These are phyloP conservation scores for Monascus purpureus DNA, from an alignment of 495 filamentous ascomycete genomes.

Conservation along the genomic window DNA sequence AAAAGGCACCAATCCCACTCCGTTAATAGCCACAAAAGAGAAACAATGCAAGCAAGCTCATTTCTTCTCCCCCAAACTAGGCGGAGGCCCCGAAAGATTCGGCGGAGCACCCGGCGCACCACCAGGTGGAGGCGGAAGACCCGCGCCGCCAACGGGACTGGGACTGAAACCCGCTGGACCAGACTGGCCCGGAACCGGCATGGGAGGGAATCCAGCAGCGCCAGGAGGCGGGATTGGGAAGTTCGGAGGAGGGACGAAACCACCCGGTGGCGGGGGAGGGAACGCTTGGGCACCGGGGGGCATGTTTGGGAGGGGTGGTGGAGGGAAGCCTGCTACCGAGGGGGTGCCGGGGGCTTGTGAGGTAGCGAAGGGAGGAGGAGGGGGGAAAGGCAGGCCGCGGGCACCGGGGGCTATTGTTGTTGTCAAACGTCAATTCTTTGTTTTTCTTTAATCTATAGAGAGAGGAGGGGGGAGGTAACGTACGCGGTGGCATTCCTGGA, in stretches of 20 bases:
- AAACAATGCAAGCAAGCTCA: constrained; percentile 8
- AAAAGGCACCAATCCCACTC: background rate
- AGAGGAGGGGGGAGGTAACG: constrained; percentile 7
- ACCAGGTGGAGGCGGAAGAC: constrained; percentile 12
- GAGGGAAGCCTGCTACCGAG: constrained; percentile 17
- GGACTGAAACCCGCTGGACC: constrained; percentile 13
- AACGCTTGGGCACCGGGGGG: constrained; percentile 32
- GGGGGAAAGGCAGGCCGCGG: constrained; percentile 51
- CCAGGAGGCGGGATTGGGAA: constrained; percentile 31
- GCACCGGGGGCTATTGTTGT: constrained; percentile 36
- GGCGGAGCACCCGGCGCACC: constrained; percentile 3
- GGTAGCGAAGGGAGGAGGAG: constrained; percentile 14
- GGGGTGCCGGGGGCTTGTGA: constrained; percentile 17
- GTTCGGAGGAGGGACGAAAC: constrained; percentile 33
- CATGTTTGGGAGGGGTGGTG: constrained; percentile 23
- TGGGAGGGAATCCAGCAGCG: constrained; percentile 15
- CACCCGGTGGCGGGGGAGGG: constrained; percentile 51
- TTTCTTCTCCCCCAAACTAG: constrained; percentile 13
- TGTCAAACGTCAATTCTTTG: background rate
- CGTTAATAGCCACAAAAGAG: too few relatives aligned
- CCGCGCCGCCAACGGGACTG: constrained; percentile 12
- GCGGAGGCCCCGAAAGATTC: constrained; percentile 4
- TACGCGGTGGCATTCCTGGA: constrained; percentile 34
- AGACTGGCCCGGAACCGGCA: constrained; percentile 7
- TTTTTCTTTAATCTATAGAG: too few relatives aligned